These are phyloP conservation scores for Panicum miliaceum DNA, from an alignment of 176 grass and related monocot species.

Conservation along the genomic window DNA sequence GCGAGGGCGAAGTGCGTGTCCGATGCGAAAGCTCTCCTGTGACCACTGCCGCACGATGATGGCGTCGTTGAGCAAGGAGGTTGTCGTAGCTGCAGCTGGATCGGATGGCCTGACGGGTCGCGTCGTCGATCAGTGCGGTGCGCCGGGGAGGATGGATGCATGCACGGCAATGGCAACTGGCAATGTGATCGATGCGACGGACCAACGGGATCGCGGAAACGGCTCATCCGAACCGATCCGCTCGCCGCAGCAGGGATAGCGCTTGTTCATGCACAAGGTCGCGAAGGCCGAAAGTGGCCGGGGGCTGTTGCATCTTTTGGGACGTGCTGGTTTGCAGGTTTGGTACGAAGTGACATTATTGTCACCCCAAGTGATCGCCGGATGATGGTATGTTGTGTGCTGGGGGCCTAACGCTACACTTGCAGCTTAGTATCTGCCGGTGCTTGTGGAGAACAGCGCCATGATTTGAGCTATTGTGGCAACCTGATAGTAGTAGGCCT, in stretches of 20 bases:
- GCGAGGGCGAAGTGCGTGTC: neutral
- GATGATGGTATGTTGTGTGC: neutral
- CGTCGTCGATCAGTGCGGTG: neutral
- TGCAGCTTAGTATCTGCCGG: too few relatives aligned
- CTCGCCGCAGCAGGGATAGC: neutral
- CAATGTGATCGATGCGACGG: neutral
- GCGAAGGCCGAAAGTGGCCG: neutral
- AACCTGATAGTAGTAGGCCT: too few relatives aligned
- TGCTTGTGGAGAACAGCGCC: too few relatives aligned
- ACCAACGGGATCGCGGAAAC: neutral
- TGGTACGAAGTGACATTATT: neutral
- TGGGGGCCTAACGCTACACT: neutral
- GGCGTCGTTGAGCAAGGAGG: neutral
- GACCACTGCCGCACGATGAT: conserved; percentile 40
- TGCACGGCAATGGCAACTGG: neutral
- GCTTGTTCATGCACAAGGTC: neutral
- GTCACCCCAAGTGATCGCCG: neutral
- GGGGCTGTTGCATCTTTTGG: neutral
- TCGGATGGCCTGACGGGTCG: neutral
- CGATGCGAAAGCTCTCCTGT: conserved; percentile 44
- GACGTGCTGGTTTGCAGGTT: too few relatives aligned
- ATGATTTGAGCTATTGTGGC: too few relatives aligned
- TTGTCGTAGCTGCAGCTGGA: neutral
- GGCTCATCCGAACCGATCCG: neutral
- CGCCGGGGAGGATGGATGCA: neutral